Evolutionary conservation across 106 monocot genomes (phyloP), one percentile per base, ranked within the genome.

Genomic region (Dioscorea zingiberensis): DNA sequence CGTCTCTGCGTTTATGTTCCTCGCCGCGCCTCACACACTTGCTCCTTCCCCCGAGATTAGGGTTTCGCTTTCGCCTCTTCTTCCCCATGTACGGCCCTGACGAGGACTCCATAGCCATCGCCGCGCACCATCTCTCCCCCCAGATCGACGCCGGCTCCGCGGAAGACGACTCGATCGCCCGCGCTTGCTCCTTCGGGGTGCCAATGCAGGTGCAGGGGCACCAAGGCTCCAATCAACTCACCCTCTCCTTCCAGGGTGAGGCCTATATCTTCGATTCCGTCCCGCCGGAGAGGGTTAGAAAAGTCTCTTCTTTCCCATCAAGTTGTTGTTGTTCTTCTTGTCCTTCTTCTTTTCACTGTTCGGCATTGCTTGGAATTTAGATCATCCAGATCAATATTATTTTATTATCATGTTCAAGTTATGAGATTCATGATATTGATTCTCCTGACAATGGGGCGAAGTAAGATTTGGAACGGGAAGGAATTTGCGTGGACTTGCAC

Each of bases 251-350:
- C 64, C 63, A 55, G 56, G 72, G 64, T 28, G 25, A 72, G 17
- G 38, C 60, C 16, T 72, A 72, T 25, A 55, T 72, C 25, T 72
- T 72, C 63, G 72, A 72, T 19, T 72, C 72, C 55, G 63, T 72
- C 46, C 55, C 26, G 45, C 64, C 72, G 10, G 72, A 72, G 44
- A 72, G 55, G 63, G 72, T 72, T 6, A 55, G 23, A n/a, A 21
- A 38, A 10, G 27, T 51, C 27, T 38, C 4, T 22, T 55, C 32
- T 0, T 55, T 24, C 38, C 15, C 25, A 22, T 29, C 28, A 21
- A 21, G 28, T 32, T 32, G 44, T 17, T 48, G 6, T 26, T 51
- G 26, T 30, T 3, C 7, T 3, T 30, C 30, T 30, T 30, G 2
- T 30, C 30, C 7, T 30, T n/a, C n/a, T 30, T 30, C 30, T 30